A percentile compares a stretch with the other conserved stretches of the same genome.
phyloP scores from a whole-genome alignment of 805 yeast species.

The Wickerhamomyces sydowiorum region DNA sequence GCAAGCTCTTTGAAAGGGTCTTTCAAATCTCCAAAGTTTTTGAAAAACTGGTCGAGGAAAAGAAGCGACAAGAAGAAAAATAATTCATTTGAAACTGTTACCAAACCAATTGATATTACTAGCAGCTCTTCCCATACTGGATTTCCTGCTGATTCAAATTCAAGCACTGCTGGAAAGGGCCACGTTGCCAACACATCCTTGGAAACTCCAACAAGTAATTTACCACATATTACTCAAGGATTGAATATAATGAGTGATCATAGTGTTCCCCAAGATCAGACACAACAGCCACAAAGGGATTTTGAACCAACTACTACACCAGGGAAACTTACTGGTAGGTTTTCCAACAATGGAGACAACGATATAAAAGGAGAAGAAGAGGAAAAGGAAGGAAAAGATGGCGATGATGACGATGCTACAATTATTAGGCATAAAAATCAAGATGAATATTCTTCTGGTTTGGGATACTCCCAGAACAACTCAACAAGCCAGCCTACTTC shows the following conservation, averaged over 20 bases:
- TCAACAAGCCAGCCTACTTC: background rate
- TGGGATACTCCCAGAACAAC: background rate
- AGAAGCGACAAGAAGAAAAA: constrained; percentile 11
- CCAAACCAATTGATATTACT: constrained; percentile 6
- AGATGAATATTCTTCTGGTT: background rate
- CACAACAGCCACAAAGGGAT: background rate
- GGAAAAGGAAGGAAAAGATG: too few species aligned
- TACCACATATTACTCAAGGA: background rate
- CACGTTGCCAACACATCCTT: too few species aligned
- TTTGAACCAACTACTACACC: background rate
- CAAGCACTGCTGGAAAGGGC: too few species aligned
- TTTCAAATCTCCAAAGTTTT: constrained; percentile 17
- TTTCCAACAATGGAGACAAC: too few species aligned
- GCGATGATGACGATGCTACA: too few species aligned
- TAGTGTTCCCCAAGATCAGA: background rate
- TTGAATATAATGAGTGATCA: background rate
- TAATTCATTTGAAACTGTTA: constrained; percentile 12
- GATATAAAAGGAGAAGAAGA: too few species aligned
- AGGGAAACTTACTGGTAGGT: too few species aligned
- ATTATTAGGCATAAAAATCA: background rate
- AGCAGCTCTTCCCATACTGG: background rate
- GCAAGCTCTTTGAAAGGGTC: background rate
- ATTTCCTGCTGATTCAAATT: constrained; percentile 4
- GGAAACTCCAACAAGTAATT: background rate
- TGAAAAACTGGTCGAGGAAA: constrained; percentile 17